phyloP scores from a whole-genome alignment of 805 yeast genomes.

The Lipomyces sp. region DNA sequence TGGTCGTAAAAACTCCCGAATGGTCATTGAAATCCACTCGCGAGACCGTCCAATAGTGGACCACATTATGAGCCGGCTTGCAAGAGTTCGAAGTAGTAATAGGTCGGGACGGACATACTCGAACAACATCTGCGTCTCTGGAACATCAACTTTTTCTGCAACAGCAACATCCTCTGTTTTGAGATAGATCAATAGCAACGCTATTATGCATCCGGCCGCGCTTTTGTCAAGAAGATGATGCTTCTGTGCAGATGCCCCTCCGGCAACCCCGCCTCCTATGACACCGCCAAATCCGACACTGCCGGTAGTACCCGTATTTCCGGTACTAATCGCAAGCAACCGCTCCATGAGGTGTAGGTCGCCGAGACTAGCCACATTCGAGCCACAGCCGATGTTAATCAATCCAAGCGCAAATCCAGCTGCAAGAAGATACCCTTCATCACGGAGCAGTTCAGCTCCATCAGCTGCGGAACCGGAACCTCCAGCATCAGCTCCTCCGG shows the following conservation, averaged over 20 bases:
- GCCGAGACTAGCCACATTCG: conserved; percentile 59
- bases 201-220: conserved; percentile 73
- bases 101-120: conserved; percentile 82
- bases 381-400: conserved; percentile 79
- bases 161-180: conserved; percentile 64
- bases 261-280: conserved; percentile 29
- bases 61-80: conserved; percentile 75
- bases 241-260: conserved; percentile 65
- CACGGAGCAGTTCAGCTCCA: conserved; percentile 37
- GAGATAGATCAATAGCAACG: conserved; percentile 73
- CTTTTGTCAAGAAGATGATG: conserved; percentile 64
- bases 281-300: conserved; percentile 13
- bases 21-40: conserved; percentile 62
- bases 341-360: conserved; percentile 69
- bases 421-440: conserved; percentile 82
- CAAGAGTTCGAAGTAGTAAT: conserved; percentile 65
- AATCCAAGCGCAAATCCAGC: conserved; percentile 90
- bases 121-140: conserved; percentile 60
- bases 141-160: conserved; percentile 66
- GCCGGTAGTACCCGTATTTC: conserved; percentile 39
- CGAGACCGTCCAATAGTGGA: conserved; percentile 54
- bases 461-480: conserved; percentile 42
- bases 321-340: conserved; percentile 60
- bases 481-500: conserved; percentile 43
- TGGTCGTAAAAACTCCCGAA: conserved; percentile 54